Base-by-base conservation (phyloP, 495 filamentous ascomycete genomes). In the Amniculicola lignicola region DNA sequence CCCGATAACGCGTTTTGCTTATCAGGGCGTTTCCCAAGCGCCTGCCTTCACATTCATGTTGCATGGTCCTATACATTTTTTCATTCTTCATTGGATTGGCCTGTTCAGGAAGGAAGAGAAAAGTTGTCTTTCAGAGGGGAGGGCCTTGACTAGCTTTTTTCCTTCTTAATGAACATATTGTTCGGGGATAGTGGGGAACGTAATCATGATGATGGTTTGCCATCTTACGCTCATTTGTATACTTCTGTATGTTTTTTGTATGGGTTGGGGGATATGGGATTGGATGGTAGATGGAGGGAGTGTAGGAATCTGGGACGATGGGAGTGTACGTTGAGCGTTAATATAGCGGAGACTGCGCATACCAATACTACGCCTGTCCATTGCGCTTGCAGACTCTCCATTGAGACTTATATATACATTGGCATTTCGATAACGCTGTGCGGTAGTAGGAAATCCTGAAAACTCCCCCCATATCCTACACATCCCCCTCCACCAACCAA, bases 151-250 rank as follows among this genome's bases (percentile, higher is more conserved):
- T 16, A 25, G 5, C 28, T 16, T 14, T 21, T 37, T 41, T 49
- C 31, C 18, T 18, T 52, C 47, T 35, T 48, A 54, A 53, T 59
- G 56, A 49, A 53, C 40, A 59, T 59, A 59, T 59, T 47, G 25
- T n/a, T 37, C 36, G 18, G 7, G 36, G 33, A 1, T n/a, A 36
- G 10, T 10, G 7, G 43, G 16, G 37, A 18, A 48, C 18, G 16
- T 11, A 5, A 12, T 51, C 14, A 57, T 50, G 28, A 46, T 25
- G 42, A 29, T 38, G 38, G 40, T 12, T 37, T 58, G 31, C 40
- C 54, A 58, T 58, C 54, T 58, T 51, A 51, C 54, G 39, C 54
- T 58, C 54, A 57, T 60, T 60, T 35, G 47, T 54, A 54, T 35
- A 23, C 9, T 19, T 51, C n/a, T n/a, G n/a, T n/a, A 14, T 7